These are phyloP conservation scores for Suillus weaverae DNA, from an alignment of 768 basidiomycete genomes.

Conservation along the genomic window DNA sequence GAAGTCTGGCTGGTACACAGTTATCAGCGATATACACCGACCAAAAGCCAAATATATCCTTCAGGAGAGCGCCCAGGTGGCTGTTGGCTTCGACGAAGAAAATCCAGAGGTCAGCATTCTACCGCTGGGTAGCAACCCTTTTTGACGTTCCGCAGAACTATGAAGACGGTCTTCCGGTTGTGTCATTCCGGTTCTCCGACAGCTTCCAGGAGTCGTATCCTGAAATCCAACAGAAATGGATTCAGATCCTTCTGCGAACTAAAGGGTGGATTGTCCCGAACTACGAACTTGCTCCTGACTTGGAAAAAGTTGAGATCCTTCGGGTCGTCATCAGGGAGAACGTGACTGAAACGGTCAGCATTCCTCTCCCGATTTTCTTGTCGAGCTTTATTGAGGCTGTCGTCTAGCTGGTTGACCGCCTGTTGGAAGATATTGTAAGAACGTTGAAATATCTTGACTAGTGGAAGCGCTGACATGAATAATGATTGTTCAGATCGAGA, in stretches of 20 bases:
- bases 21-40: slow-evolving; percentile 57
- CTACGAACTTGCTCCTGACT: slow-evolving; percentile 56
- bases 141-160: slow-evolving; percentile 36
- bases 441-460: not conserved
- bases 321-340: slow-evolving; percentile 63
- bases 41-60: slow-evolving; percentile 24
- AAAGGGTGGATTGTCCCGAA: slow-evolving; percentile 63
- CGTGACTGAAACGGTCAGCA: slow-evolving; percentile 47
- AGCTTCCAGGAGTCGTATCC: slow-evolving; percentile 52
- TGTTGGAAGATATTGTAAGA: slow-evolving; percentile 68
- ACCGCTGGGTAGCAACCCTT: slow-evolving; percentile 34
- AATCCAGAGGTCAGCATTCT: slow-evolving; percentile 51
- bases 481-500: slow-evolving; percentile 46
- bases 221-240: slow-evolving; percentile 57
- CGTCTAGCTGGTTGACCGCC: slow-evolving; percentile 56
- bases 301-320: slow-evolving; percentile 54
- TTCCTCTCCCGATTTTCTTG: slow-evolving; percentile 21
- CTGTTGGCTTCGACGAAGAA: slow-evolving; percentile 45
- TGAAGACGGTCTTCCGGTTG: slow-evolving; percentile 51
- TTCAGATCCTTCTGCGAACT: slow-evolving; percentile 48
- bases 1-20: slow-evolving; percentile 49
- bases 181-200: slow-evolving; percentile 57
- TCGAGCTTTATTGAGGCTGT: slow-evolving; percentile 9
- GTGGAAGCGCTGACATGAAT: slow-evolving; percentile 5
- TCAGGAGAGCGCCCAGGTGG: slow-evolving; percentile 31